Conservation (phyloP, 148 eudicot species). For the Diospyros lotus region DNA sequence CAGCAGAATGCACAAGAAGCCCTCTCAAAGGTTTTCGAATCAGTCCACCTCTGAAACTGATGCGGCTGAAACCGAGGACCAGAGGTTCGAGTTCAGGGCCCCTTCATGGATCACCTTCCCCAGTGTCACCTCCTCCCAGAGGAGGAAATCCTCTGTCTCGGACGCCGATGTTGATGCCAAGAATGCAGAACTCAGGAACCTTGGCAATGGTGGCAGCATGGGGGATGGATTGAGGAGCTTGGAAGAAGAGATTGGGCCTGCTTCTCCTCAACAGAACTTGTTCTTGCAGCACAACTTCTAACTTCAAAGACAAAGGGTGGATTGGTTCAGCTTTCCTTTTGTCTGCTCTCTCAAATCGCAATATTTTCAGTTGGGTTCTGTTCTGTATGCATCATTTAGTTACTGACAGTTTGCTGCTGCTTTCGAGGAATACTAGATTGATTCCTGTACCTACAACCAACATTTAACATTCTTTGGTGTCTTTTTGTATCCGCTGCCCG, state of each 20-base stretch:
- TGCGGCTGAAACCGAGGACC: conserved; percentile 62
- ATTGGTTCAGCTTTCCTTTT: too few relatives aligned
- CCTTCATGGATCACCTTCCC: conserved; percentile 98
- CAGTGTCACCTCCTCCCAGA: conserved; percentile 85
- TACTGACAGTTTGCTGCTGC: too few relatives aligned
- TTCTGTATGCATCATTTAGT: too few relatives aligned
- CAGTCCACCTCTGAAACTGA: conserved; percentile 63
- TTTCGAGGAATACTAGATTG: too few relatives aligned
- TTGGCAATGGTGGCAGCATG: conserved; percentile 36
- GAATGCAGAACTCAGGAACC: conserved; percentile 33
- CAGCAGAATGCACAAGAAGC: conserved; percentile 84
- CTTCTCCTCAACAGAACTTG: conserved; percentile 85
- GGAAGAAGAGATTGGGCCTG: conserved; percentile 93
- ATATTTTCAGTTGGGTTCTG: too few relatives aligned
- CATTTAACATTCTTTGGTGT: too few relatives aligned
- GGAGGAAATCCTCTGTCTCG: conserved; percentile 82
- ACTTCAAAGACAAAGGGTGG: neutral
- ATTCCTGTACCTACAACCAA: too few relatives aligned
- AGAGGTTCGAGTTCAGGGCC: conserved; percentile 74
- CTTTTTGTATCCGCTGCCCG: too few relatives aligned
- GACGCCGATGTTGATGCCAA: conserved; percentile 66
- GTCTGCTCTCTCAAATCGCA: too few relatives aligned
- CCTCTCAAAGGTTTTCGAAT: conserved; percentile 75
- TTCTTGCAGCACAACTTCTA: conserved; percentile 86
- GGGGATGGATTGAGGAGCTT: conserved; percentile 70